Percentiles rank a stretch among this genome's conserved stretches.
These are phyloP conservation scores for Carex cristatella DNA, from an alignment of 176 grass and related monocot genomes.

Conservation along the genomic window DNA sequence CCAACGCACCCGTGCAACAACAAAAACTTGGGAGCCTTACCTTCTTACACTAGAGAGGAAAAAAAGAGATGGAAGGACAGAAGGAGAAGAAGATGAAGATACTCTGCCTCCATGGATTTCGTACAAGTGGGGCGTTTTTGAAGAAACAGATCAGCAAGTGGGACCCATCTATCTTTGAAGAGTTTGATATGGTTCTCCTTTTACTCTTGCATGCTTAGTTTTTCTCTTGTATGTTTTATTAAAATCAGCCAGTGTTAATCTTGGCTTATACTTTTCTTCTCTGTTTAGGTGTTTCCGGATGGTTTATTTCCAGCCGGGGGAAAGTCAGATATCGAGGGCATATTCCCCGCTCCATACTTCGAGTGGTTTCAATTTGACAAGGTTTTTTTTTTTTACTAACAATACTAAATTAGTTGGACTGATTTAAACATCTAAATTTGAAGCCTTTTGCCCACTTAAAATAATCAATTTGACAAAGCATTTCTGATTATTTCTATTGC, in stretches of 20 bases:
- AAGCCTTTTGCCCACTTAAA: background rate
- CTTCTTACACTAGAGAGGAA: background rate
- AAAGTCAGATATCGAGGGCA: conserved; percentile 60
- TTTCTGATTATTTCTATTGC: background rate
- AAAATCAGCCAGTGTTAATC: background rate
- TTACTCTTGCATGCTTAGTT: background rate
- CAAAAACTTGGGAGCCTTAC: background rate
- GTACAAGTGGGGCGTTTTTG: conserved; percentile 68
- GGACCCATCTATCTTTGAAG: conserved; percentile 69
- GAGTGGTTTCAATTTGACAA: conserved; percentile 94
- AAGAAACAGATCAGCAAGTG: conserved; percentile 95
- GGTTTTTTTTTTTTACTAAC: conserved; percentile 13
- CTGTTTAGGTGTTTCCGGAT: conserved; percentile 61
- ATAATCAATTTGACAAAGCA: background rate
- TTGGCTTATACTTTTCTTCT: background rate
- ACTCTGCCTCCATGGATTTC: conserved; percentile 70
- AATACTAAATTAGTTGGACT: background rate
- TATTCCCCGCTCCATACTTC: conserved; percentile 75
- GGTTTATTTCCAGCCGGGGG: conserved; percentile 58
- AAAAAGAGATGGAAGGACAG: conserved; percentile 21
- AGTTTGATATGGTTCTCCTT: conserved; percentile 55
- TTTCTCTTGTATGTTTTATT: background rate
- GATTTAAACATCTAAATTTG: background rate
- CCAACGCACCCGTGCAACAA: background rate
- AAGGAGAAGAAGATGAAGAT: conserved; percentile 45